Evolutionary conservation across 2,329 filamentous ascomycete species (phyloP).

Genomic region (Ascocoryne sarcoides): DNA sequence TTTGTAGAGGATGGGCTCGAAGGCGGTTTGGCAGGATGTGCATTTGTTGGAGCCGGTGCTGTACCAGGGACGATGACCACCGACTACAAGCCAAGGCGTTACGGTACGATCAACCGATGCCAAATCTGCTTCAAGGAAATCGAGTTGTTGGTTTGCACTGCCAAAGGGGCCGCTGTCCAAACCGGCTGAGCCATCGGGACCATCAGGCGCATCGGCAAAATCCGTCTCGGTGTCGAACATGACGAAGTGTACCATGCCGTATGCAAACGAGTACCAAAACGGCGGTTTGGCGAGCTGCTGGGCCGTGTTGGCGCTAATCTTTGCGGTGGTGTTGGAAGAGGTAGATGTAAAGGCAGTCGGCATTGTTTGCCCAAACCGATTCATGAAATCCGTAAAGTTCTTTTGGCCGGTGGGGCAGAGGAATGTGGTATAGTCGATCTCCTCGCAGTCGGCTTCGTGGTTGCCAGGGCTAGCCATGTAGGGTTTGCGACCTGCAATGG

Average conservation of each 20-base stretch:
- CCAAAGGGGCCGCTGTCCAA: constrained; percentile 40
- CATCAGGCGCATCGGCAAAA: constrained; percentile 40
- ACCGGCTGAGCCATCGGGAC: constrained; percentile 24
- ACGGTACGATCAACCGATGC: constrained; percentile 21
- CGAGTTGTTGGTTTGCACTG: constrained; percentile 35
- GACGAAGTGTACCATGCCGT: constrained; percentile 45
- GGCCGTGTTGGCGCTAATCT: constrained; percentile 38
- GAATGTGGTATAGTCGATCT: constrained; percentile 30
- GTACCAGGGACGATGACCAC: constrained; percentile 23
- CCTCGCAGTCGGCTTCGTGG: constrained; percentile 47
- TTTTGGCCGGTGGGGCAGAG: constrained; percentile 44
- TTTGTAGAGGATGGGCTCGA: constrained; percentile 36
- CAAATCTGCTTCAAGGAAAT: constrained; percentile 34
- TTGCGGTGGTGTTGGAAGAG: constrained; percentile 35
- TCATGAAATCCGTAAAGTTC: constrained; percentile 53
- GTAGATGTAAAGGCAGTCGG: constrained; percentile 41
- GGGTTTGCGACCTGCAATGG: constrained; percentile 43
- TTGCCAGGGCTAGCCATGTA: constrained; percentile 52
- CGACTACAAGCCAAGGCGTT: constrained; percentile 23
- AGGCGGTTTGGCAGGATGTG: constrained; percentile 37
- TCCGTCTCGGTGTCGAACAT: constrained; percentile 52
- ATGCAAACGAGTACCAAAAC: constrained; percentile 53
- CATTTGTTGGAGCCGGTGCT: constrained; percentile 13
- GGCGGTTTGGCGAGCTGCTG: constrained; percentile 38
- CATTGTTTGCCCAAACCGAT: constrained; percentile 44